These are phyloP conservation scores for Solanum neorickii DNA, from an alignment of 257 asterid species.

Conservation along the genomic window DNA sequence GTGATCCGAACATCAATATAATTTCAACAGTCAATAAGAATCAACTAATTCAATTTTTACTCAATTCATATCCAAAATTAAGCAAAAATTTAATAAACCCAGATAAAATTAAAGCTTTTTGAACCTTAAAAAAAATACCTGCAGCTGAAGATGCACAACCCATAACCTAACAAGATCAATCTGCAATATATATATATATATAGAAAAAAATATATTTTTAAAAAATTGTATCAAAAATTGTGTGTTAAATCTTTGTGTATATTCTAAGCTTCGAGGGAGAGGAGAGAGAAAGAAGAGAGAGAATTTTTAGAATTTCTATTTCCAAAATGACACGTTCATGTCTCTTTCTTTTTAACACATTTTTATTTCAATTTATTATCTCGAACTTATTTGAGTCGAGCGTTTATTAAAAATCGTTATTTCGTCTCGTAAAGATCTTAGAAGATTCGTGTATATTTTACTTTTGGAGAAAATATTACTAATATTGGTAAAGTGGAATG, in stretches of 20 bases:
- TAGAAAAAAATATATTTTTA: background rate
- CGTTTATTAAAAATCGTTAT: no score
- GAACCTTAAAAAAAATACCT: constrained; percentile 19
- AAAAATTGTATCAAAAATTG: background rate
- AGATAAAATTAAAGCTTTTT: background rate
- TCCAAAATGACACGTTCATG: background rate
- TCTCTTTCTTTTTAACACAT: no score
- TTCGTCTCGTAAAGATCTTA: no score
- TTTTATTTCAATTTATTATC: background rate
- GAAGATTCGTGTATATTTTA: no score
- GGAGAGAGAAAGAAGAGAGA: background rate
- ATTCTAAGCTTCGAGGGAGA: background rate
- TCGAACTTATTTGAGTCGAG: no score
- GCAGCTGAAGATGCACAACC: constrained; percentile 78
- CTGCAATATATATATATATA: background rate
- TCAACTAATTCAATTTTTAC: background rate
- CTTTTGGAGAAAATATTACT: background rate
- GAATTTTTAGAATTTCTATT: background rate
- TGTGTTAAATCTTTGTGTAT: background rate
- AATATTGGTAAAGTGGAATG: background rate
- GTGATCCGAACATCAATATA: background rate
- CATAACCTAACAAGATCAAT: constrained; percentile 24
- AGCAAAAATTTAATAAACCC: background rate
- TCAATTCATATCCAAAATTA: background rate
- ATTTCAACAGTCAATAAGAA: background rate